Percentiles rank a stretch among this genome's conserved stretches.
phyloP scores from a whole-genome alignment of 2,329 filamentous ascomycete species.

The Neonectria hederae region DNA sequence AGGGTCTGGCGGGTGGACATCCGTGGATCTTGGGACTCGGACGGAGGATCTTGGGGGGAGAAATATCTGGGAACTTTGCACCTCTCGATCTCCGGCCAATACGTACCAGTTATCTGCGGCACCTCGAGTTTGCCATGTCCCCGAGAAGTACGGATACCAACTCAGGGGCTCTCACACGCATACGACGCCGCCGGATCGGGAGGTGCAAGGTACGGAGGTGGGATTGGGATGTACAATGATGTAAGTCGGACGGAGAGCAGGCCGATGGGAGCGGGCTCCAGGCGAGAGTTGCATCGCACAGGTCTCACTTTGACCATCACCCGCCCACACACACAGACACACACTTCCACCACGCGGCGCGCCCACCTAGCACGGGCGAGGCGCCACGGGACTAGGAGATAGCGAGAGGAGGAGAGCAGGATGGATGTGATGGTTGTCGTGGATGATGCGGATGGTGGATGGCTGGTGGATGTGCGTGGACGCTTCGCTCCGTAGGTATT shows the following conservation, averaged over 20 bases:
- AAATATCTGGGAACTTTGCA: conserved; percentile 22
- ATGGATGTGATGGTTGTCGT: neutral
- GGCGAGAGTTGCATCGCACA: neutral
- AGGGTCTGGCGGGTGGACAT: conserved; percentile 28
- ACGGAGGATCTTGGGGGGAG: conserved; percentile 22
- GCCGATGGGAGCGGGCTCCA: conserved; percentile 17
- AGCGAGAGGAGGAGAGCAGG: conserved; percentile 8
- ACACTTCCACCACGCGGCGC: conserved; percentile 15
- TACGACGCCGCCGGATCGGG: conserved; percentile 6
- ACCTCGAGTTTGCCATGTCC: conserved; percentile 31
- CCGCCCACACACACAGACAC: conserved; percentile 10
- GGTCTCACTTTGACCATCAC: neutral
- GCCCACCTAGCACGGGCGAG: conserved; percentile 15
- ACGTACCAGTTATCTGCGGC: conserved; percentile 26
- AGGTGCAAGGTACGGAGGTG: conserved; percentile 14
- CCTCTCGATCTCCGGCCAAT: conserved; percentile 28
- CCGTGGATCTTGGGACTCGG: conserved; percentile 35
- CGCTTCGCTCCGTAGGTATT: conserved; percentile 13
- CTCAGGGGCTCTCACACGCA: neutral
- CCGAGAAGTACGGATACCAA: conserved; percentile 4
- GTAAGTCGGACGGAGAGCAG: conserved; percentile 37
- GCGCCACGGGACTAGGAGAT: conserved; percentile 21
- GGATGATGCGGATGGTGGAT: conserved; percentile 1
- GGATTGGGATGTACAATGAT: conserved; percentile 37
- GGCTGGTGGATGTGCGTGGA: neutral